Evolutionary conservation across 2,329 filamentous ascomycete genomes (phyloP).

Genomic region (Aspergillus sergii): DNA sequence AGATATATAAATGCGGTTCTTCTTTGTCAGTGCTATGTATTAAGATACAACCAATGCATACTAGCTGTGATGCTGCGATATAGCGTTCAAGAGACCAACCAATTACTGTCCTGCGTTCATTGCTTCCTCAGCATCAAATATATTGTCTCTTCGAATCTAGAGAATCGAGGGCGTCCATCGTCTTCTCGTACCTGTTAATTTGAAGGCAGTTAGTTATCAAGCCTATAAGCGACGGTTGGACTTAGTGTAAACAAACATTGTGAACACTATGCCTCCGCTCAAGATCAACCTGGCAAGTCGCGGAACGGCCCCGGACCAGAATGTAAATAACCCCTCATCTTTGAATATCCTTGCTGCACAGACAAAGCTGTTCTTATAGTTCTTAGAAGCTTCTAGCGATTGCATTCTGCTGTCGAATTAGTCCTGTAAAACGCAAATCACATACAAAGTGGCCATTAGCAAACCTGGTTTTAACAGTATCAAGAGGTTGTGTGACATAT

Average conservation of each 20-base stretch:
- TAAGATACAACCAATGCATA: not conserved
- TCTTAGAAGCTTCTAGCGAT: conserved; percentile 77
- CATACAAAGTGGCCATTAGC: not conserved
- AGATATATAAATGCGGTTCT: not conserved
- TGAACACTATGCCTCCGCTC: conserved; percentile 96
- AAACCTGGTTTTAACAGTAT: conserved; percentile 86
- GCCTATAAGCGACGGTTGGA: not conserved
- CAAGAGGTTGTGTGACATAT: conserved; percentile 68
- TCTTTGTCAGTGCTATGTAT: not conserved
- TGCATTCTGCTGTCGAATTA: conserved; percentile 70
- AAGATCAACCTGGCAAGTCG: conserved; percentile 80
- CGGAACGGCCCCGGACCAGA: conserved; percentile 93
- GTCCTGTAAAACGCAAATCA: not conserved
- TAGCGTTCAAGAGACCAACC: not conserved
- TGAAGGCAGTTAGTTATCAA: conserved; percentile 15
- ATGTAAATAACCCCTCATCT: conserved; percentile 84
- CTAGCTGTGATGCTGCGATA: not conserved
- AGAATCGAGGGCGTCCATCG: conserved; percentile 80
- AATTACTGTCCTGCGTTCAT: not conserved
- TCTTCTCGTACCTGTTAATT: conserved; percentile 75
- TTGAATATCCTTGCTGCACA: conserved; percentile 83
- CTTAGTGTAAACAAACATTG: conserved; percentile 64
- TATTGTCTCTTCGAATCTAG: conserved; percentile 84
- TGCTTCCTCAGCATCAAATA: conserved; percentile 56
- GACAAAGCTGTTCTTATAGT: conserved; percentile 85